Conservation (phyloP, 306 rosid genomes). For the Alnus glutinosa region DNA sequence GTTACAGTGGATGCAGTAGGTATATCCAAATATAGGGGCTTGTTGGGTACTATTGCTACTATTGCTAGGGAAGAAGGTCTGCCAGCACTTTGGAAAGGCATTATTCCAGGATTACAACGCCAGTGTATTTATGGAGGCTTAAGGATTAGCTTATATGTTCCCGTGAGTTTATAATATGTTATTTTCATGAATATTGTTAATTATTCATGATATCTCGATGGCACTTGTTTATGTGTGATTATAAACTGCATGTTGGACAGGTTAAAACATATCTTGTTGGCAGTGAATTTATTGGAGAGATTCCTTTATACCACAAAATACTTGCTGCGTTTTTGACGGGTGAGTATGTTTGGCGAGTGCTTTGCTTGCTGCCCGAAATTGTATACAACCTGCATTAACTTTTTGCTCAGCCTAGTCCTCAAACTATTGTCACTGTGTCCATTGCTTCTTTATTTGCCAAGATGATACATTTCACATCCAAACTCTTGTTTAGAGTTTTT, state of each 20-base stretch:
- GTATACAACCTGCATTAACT: slow-evolving; percentile 17
- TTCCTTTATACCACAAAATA: slow-evolving; percentile 79
- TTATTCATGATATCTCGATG: slow-evolving; percentile 20
- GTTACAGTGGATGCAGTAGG: slow-evolving; percentile 44
- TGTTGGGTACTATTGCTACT: slow-evolving; percentile 72
- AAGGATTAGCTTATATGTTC: slow-evolving; percentile 93
- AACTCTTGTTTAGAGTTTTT: neutral
- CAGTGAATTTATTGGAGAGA: slow-evolving; percentile 74
- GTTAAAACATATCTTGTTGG: slow-evolving; percentile 87
- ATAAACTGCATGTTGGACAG: slow-evolving; percentile 61
- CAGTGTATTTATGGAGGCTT: slow-evolving; percentile 95
- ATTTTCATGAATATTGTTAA: slow-evolving; percentile 31
- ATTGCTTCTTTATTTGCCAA: neutral
- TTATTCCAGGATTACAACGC: slow-evolving; percentile 93
- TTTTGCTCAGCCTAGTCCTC: neutral
- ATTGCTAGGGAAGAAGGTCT: slow-evolving; percentile 93
- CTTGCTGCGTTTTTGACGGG: slow-evolving; percentile 93
- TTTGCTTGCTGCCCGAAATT: neutral
- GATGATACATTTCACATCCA: neutral
- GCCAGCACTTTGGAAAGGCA: slow-evolving; percentile 87
- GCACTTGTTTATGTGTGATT: slow-evolving; percentile 37
- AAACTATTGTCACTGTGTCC: slow-evolving; percentile 1
- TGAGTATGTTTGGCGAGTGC: slow-evolving; percentile 38
- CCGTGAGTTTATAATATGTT: slow-evolving; percentile 66
- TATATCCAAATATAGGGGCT: slow-evolving; percentile 68